Evolutionary conservation across 2,329 filamentous ascomycete genomes (phyloP).

Genomic region (Sphaerulina vaccinii): DNA sequence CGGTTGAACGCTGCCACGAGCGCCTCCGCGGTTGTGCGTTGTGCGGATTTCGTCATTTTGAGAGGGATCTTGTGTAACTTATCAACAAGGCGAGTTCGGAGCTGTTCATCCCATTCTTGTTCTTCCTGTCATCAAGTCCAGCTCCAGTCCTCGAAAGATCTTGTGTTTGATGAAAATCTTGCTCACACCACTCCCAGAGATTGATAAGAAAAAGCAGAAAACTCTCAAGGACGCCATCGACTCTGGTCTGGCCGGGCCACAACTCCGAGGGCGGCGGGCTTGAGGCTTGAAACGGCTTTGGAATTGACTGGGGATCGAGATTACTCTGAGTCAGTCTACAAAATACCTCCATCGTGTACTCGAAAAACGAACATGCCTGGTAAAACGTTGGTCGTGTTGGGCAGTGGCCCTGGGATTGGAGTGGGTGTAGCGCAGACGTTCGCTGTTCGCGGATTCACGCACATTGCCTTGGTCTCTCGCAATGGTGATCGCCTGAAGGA

Average conservation of each 20-base stretch:
- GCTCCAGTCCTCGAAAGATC: background rate
- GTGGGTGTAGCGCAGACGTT: conserved; percentile 44
- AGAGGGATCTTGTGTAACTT: background rate
- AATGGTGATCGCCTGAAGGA: conserved; percentile 42
- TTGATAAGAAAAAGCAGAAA: conserved; percentile 2
- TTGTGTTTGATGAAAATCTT: background rate
- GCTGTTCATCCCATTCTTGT: background rate
- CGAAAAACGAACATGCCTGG: conserved; percentile 26
- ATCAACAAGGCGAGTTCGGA: too few relatives aligned
- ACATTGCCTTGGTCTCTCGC: conserved; percentile 51
- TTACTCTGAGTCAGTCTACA: conserved; percentile 2
- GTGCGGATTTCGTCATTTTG: conserved; percentile 18
- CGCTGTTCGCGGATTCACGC: conserved; percentile 45
- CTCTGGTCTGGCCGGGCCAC: background rate
- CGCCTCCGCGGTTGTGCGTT: conserved; percentile 34
- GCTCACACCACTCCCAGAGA: background rate
- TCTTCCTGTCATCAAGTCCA: too few relatives aligned
- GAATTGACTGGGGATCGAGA: background rate
- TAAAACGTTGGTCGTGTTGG: conserved; percentile 42
- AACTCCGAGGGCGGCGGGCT: conserved; percentile 12
- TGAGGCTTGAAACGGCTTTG: too few relatives aligned
- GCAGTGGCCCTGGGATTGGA: conserved; percentile 52
- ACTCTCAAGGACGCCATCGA: background rate
- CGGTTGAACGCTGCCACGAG: conserved; percentile 37
- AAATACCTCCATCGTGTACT: background rate